phyloP scores from a whole-genome alignment of 2,329 filamentous ascomycete genomes.

The Exophiala sideris region DNA sequence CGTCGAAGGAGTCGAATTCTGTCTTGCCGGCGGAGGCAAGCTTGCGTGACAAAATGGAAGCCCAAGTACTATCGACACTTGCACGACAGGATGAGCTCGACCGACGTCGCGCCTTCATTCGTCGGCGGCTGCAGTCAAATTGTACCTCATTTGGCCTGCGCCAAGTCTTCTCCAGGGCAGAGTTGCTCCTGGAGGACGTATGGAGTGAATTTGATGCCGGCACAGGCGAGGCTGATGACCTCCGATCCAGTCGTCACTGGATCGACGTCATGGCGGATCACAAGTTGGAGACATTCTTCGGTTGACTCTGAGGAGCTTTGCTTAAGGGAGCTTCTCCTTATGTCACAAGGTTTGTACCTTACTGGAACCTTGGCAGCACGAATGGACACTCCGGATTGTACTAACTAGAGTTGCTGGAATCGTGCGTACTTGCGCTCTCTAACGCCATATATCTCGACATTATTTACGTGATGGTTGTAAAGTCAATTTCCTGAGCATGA shows the following conservation, averaged over 20 bases:
- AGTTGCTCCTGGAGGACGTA: conserved; percentile 10
- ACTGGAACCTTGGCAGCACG: no score
- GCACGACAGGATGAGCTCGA: conserved; percentile 12
- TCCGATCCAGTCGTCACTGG: conserved; percentile 12
- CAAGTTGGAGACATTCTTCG: conserved; percentile 16
- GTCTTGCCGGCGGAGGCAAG: not conserved
- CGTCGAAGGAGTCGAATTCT: conserved; percentile 2
- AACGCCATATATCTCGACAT: not conserved
- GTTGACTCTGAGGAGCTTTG: not conserved
- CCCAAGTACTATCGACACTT: conserved; percentile 11
- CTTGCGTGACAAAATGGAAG: conserved; percentile 9
- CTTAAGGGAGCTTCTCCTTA: not conserved
- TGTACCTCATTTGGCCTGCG: conserved; percentile 12
- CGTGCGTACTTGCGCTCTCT: no score
- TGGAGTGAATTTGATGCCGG: conserved; percentile 12
- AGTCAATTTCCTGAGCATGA: no score
- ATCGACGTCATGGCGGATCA: conserved; percentile 17
- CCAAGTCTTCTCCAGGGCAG: conserved; percentile 13
- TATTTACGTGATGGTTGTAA: not conserved
- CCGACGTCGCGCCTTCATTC: conserved; percentile 12
- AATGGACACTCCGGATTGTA: no score
- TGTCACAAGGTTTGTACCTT: no score
- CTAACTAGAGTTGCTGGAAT: no score
- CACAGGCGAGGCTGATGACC: conserved; percentile 8
- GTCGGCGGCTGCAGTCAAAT: conserved; percentile 14